Evolutionary conservation across 2,329 filamentous ascomycete genomes (phyloP).

Genomic region (Aspergillus floridensis): DNA sequence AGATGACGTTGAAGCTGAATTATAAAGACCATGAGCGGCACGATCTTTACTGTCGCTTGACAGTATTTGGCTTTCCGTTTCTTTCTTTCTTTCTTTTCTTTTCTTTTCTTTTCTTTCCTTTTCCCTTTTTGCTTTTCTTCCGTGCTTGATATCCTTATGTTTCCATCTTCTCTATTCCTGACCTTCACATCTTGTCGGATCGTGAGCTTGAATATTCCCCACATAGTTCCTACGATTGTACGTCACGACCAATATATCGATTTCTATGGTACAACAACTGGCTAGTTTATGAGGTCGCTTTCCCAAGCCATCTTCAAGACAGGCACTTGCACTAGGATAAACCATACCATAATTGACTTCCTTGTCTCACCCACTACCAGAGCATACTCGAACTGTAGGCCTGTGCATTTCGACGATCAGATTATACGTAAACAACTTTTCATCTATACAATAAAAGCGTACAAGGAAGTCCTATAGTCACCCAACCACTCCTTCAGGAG

Average conservation of each 20-base stretch:
- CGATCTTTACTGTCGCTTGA: neutral
- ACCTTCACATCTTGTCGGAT: slow-evolving; percentile 3
- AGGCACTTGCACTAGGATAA: no score
- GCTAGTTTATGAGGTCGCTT: no score
- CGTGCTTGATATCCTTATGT: slow-evolving; percentile 7
- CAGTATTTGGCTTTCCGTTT: slow-evolving; percentile 8
- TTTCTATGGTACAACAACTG: neutral
- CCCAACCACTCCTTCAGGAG: no score
- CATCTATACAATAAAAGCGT: no score
- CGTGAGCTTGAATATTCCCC: slow-evolving; percentile 33
- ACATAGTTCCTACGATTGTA: slow-evolving; percentile 34
- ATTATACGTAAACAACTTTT: no score
- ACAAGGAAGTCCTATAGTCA: no score
- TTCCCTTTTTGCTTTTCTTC: slow-evolving; percentile 7
- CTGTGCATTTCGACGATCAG: no score
- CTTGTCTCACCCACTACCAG: no score
- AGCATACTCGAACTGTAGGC: no score
- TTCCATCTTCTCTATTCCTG: neutral
- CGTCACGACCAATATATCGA: slow-evolving; percentile 19
- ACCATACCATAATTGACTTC: no score
- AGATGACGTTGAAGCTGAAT: neutral
- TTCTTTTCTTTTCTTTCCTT: slow-evolving; percentile 11
- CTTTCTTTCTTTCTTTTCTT: slow-evolving; percentile 6
- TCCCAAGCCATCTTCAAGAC: no score
- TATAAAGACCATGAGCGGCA: neutral